Evolutionary conservation across 805 yeast species (phyloP), one percentile per base, ranked within the genome.

Genomic region (Yamadazyma sp.): DNA sequence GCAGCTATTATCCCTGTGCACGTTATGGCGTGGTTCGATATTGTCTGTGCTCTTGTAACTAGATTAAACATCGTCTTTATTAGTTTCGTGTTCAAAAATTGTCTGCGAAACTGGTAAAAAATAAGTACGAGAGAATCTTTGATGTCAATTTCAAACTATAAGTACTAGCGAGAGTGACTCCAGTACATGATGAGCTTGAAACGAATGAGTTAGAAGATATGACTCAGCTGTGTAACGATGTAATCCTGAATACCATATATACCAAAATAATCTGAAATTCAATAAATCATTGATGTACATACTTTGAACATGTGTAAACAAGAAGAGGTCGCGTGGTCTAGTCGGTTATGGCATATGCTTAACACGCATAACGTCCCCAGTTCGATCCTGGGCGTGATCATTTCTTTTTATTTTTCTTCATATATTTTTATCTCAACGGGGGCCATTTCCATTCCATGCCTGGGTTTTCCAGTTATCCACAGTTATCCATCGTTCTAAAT

Each of bases 301-400:
- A n/a, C n/a, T n/a, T n/a, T n/a, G n/a, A n/a, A n/a, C n/a, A n/a
- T n/a, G n/a, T n/a, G n/a, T n/a, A n/a, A n/a, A n/a, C 31, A 28
- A 10, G 24, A 29, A 25, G 18, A 4, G 40, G 40, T 36, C 29
- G 27, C 45, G 88, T 89, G 96, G 96, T 89, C 96, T 89, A 89
- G 96, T 89, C 71, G 97, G 96, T 89, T 80, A 90, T 90, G 96
- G 95, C 96, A 85, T 86, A 93, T 89, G 96, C 96, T 87, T 90
- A 88, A 89, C 97, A 90, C 96, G 96, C 96, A 88, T 93, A 86
- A 86, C 89, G 97, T 91, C 97, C 96, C 97, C 97, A 89, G 97
- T 91, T 91, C 97, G 97, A 91, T 88, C 97, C 97, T 90, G 97
- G 97, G 97, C 89, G 85, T 82, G 86, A 84, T 89, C 96, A 89